Conservation (phyloP, 306 rosid species). For the Trifolium fragiferum region DNA sequence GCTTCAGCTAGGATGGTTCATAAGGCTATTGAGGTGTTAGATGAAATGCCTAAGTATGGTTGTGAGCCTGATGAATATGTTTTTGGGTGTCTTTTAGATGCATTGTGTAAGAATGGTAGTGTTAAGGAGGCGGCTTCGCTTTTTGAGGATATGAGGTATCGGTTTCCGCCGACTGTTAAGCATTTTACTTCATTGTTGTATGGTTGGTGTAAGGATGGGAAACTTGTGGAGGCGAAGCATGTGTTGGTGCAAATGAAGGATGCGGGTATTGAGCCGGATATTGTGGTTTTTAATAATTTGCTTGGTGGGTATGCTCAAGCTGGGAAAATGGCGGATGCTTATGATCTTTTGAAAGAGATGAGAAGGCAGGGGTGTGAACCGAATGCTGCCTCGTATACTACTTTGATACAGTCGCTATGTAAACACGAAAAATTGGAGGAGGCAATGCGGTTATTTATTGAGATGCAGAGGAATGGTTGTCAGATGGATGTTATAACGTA, state of each 20-base stretch:
- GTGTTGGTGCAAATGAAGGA: slow-evolving; percentile 81
- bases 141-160: slow-evolving; percentile 75
- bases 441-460: slow-evolving; percentile 68
- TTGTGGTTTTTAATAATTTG: slow-evolving; percentile 77
- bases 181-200: slow-evolving; percentile 88
- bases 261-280: slow-evolving; percentile 67
- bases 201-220: slow-evolving; percentile 93
- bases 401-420: slow-evolving; percentile 77
- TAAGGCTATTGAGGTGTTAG: background rate
- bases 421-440: slow-evolving; percentile 75
- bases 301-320: slow-evolving; percentile 75
- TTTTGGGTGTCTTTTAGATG: slow-evolving; percentile 85
- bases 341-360: slow-evolving; percentile 81
- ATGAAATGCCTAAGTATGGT: slow-evolving; percentile 52
- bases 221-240: slow-evolving; percentile 74
- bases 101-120: slow-evolving; percentile 81
- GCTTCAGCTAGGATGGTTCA: slow-evolving; percentile 10
- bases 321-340: slow-evolving; percentile 80
- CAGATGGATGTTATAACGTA: slow-evolving; percentile 72
- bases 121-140: slow-evolving; percentile 76
- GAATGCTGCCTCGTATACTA: slow-evolving; percentile 68
- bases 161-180: slow-evolving; percentile 58
- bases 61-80: slow-evolving; percentile 81
- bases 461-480: slow-evolving; percentile 79
- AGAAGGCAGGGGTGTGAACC: slow-evolving; percentile 65